Conservation (phyloP, 306 rosid species). For the Fragaria iinumae region DNA sequence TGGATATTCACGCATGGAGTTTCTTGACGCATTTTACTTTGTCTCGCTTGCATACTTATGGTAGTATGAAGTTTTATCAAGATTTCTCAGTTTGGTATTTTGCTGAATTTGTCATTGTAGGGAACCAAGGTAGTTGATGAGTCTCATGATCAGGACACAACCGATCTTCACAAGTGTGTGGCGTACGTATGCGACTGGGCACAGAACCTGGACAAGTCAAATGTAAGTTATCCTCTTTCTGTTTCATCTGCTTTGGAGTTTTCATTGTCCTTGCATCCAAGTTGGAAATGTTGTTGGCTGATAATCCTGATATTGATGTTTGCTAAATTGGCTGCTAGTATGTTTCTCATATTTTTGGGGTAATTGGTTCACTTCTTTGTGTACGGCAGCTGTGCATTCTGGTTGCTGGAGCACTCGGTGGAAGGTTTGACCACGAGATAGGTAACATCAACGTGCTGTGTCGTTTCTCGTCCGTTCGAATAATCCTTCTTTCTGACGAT, state of each 20-base stretch:
- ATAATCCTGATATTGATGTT: not conserved
- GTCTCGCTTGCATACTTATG: not conserved
- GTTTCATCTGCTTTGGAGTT: conserved; percentile 1
- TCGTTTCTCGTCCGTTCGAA: conserved; percentile 57
- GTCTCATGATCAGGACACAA: conserved; percentile 91
- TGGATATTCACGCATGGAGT: not conserved
- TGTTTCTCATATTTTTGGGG: conserved; percentile 8
- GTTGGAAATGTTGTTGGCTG: not conserved
- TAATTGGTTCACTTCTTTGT: conserved; percentile 15
- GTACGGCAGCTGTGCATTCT: conserved; percentile 71
- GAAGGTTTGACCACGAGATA: conserved; percentile 94
- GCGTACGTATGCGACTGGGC: conserved; percentile 45
- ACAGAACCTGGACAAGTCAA: conserved; percentile 46
- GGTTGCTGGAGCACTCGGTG: conserved; percentile 93
- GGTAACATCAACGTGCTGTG: conserved; percentile 88
- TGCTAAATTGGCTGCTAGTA: not conserved
- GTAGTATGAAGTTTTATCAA: conserved; percentile 17
- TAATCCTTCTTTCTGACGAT: conserved; percentile 81
- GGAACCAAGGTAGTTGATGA: conserved; percentile 75
- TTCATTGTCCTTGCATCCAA: not conserved
- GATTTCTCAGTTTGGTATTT: conserved; percentile 33
- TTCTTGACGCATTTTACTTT: not conserved
- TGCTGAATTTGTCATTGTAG: conserved; percentile 33
- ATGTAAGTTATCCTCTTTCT: conserved; percentile 44
- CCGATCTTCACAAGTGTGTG: conserved; percentile 93